These are phyloP conservation scores for Penicillium frequentans DNA, from an alignment of 2,329 filamentous ascomycete genomes.

Conservation along the genomic window DNA sequence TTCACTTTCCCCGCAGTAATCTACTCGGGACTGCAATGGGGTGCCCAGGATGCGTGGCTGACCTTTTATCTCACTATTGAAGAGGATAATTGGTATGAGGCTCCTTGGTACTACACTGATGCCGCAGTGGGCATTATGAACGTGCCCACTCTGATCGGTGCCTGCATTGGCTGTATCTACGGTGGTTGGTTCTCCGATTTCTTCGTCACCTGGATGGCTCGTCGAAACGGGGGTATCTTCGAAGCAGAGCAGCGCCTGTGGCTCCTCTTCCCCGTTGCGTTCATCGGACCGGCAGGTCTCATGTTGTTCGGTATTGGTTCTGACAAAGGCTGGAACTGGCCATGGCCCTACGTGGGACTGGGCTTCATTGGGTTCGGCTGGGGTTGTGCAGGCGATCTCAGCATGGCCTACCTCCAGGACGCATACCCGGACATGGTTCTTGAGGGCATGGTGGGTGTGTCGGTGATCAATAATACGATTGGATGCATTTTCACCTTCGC, in stretches of 20 bases:
- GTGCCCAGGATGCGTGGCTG: constrained; percentile 60
- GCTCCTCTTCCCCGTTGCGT: constrained; percentile 51
- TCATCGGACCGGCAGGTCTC: constrained; percentile 54
- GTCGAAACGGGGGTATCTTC: constrained; percentile 54
- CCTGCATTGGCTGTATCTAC: constrained; percentile 56
- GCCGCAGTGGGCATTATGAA: constrained; percentile 59
- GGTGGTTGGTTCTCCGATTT: constrained; percentile 59
- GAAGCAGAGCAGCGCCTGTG: constrained; percentile 58
- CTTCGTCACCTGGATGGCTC: constrained; percentile 58
- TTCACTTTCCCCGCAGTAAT: constrained; percentile 60
- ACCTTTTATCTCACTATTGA: constrained; percentile 61
- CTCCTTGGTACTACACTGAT: constrained; percentile 57
- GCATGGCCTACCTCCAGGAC: constrained; percentile 57
- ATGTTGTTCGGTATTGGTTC: constrained; percentile 56
- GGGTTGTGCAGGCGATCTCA: constrained; percentile 58
- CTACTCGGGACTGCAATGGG: constrained; percentile 61
- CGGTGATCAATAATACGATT: constrained; percentile 58
- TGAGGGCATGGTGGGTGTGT: constrained; percentile 60
- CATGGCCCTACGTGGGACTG: constrained; percentile 55
- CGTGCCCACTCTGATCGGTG: constrained; percentile 49
- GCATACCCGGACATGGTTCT: constrained; percentile 59
- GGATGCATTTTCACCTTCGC: constrained; percentile 57
- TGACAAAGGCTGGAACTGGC: constrained; percentile 52
- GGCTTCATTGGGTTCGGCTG: constrained; percentile 62
- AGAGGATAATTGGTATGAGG: constrained; percentile 56